phyloP scores from a whole-genome alignment of 139 green algal genomes.

The Astrephomene gubernaculifera region DNA sequence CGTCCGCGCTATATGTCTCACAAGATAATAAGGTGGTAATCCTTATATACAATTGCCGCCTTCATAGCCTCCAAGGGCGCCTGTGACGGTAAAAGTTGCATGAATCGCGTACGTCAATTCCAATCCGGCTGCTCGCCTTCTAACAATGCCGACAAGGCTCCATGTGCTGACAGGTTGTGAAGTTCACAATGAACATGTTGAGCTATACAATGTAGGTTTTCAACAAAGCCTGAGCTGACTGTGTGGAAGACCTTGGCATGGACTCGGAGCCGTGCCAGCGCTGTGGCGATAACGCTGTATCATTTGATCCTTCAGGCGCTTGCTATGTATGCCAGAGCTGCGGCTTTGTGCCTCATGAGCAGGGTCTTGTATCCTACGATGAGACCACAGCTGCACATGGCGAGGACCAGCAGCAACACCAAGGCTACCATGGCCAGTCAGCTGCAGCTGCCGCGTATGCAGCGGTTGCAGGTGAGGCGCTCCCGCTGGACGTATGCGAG shows the following conservation, averaged over 20 bases:
- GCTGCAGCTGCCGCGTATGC: background rate
- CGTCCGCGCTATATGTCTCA: too few relatives aligned
- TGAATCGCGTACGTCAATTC: too few relatives aligned
- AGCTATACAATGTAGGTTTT: too few relatives aligned
- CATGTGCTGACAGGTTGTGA: too few relatives aligned
- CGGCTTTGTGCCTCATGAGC: constrained; percentile 31
- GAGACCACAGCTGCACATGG: background rate
- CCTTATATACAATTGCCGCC: too few relatives aligned
- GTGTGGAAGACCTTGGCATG: background rate
- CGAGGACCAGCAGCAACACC: background rate
- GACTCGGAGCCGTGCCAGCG: constrained; percentile 11
- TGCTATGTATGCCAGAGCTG: constrained; percentile 42
- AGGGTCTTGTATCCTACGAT: background rate
- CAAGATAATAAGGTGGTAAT: too few relatives aligned
- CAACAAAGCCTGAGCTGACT: background rate
- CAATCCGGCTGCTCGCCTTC: too few relatives aligned
- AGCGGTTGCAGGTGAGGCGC: background rate
- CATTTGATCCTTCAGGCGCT: constrained; percentile 12
- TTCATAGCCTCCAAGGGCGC: too few relatives aligned
- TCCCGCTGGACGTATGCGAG: background rate
- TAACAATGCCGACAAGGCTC: too few relatives aligned
- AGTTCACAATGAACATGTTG: too few relatives aligned
- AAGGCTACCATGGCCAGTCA: background rate
- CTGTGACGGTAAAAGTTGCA: too few relatives aligned
- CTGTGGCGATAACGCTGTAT: background rate